phyloP scores from a whole-genome alignment of 2,329 filamentous ascomycete species.

The Colletotrichum echinochloae region DNA sequence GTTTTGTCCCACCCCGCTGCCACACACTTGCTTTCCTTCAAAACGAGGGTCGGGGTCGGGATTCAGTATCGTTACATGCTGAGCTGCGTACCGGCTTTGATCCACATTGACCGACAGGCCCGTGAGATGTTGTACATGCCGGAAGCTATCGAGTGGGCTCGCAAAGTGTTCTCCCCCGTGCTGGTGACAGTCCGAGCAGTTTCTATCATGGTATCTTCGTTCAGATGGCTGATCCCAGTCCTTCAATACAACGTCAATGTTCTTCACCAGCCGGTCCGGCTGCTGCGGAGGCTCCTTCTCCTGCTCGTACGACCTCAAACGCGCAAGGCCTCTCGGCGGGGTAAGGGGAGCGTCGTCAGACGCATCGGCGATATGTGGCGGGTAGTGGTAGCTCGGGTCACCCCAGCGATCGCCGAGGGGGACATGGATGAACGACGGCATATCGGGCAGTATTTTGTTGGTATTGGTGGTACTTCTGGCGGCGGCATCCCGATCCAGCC shows the following conservation, averaged over 20 bases:
- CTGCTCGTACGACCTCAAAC: neutral
- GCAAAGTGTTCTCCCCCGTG: neutral
- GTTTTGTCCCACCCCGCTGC: neutral
- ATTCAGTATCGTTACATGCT: neutral
- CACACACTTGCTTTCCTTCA: neutral
- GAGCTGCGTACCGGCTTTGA: neutral
- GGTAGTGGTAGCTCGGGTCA: slow-evolving; percentile 16
- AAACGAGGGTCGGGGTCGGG: neutral
- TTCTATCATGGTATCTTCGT: neutral
- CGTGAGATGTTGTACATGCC: neutral
- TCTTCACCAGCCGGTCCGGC: neutral
- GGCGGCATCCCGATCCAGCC: neutral
- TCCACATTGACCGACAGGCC: neutral
- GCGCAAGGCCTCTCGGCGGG: neutral
- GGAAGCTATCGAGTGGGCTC: neutral
- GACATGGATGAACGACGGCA: slow-evolving; percentile 8
- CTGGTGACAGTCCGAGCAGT: neutral
- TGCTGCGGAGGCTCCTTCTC: neutral
- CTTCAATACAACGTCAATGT: neutral
- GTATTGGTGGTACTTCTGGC: neutral
- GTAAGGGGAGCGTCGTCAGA: neutral
- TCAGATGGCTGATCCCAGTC: neutral
- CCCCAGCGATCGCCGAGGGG: slow-evolving; percentile 16
- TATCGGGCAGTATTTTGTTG: slow-evolving; percentile 1
- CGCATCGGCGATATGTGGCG: slow-evolving; percentile 4